Base-by-base conservation (phyloP, 352 stramenopile species). In the Pythium graminicola region DNA sequence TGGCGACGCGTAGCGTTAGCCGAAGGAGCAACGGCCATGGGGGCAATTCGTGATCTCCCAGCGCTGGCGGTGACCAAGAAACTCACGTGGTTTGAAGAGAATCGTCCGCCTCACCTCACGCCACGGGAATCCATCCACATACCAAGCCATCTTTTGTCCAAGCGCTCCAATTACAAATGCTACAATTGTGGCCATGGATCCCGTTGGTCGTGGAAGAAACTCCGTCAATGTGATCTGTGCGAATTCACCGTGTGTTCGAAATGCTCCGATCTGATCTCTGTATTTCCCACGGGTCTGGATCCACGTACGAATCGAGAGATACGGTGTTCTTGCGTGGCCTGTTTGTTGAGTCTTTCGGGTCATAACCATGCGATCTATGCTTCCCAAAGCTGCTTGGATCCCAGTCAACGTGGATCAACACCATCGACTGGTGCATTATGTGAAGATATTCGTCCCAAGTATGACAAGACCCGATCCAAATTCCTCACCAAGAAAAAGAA, bases 401-500 rank as follows among this genome's bases (percentile, higher is more conserved):
- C 54, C 17, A 55, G 45, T 31, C 54, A 62, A n/a, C 45, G 54
- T 1, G 45, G 54, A 4, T 62, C 54, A 1, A 32, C 45, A 0
- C 54, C 41, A 6, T 45, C 54, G 2, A 50, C 54, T 6, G 45
- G 40, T 5, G 43, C 35, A 16, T 5, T 62, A 14, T 20, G 54
- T 22, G 54, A 56, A 16, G 54, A 62, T 24, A 55, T 49, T 19
- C 54, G 54, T 5, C 54, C 54, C 27, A 62, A 62, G 46, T 62
- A 62, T 32, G 45, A 62, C 17, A 55, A 56, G 38, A 38, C 36
- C 9, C 54, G 28, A 40, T 55, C 54, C 36, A 55, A 55, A 38
- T 62, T 62, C 24, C 23, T 49, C 9, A n/a, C 48, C 26, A 41
- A 23, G 35, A 38, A 27, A 7, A 54, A 49, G 36, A 60, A 48